phyloP scores from a whole-genome alignment of 106 monocot genomes.

The Dendrobium chrysotoxum region DNA sequence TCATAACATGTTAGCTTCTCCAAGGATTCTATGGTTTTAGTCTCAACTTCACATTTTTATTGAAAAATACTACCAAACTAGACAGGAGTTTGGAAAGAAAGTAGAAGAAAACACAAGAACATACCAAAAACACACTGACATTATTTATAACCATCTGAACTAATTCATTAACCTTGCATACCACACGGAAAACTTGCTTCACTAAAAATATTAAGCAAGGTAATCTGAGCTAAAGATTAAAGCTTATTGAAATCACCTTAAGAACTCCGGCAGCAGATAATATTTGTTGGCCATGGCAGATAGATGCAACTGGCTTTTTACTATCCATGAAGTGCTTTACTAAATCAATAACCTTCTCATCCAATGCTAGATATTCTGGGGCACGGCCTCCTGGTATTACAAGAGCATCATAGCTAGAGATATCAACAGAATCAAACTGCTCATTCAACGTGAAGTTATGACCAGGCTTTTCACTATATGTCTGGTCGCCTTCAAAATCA shows the following conservation, averaged over 20 bases:
- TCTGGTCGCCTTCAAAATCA: conserved; percentile 97
- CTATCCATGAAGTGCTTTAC: conserved; percentile 73
- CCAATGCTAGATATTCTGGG: conserved; percentile 80
- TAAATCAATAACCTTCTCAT: conserved; percentile 61
- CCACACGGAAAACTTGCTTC: neutral
- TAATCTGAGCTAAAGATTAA: neutral
- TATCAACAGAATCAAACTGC: conserved; percentile 43
- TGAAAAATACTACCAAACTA: neutral
- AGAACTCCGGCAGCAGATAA: conserved; percentile 89
- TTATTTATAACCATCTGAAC: neutral
- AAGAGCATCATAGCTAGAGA: conserved; percentile 66
- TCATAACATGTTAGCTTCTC: neutral
- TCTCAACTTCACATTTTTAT: neutral
- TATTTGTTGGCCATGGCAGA: conserved; percentile 98
- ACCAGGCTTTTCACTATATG: conserved; percentile 87
- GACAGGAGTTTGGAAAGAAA: neutral
- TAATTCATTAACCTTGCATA: neutral
- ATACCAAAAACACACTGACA: neutral
- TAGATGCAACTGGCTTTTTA: conserved; percentile 80
- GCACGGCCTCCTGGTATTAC: conserved; percentile 93
- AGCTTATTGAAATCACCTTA: conserved; percentile 39
- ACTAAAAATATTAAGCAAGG: neutral
- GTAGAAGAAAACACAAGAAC: neutral
- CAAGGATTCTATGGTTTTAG: neutral
- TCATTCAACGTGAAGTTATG: conserved; percentile 58